Base-by-base conservation (phyloP, 2,329 filamentous ascomycete genomes). In the Diplodia mutila region DNA sequence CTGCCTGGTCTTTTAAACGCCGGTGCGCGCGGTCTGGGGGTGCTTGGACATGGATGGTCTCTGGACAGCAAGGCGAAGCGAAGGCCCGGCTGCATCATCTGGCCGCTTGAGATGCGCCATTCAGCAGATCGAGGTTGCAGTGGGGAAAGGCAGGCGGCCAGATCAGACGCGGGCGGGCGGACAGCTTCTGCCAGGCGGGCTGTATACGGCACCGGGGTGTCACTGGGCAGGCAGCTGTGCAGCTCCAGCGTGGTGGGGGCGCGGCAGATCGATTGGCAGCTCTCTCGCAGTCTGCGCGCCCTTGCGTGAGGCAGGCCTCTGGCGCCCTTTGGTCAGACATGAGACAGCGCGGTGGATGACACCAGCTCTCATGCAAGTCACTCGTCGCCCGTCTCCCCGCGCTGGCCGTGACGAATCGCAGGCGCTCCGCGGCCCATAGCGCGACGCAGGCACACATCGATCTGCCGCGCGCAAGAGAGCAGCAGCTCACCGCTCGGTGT, bases 301-400 rank as follows among this genome's bases (percentile, higher is more conserved):
- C 65, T 67, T 67, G 65, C 65, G 52, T 61, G 27, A 54, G 29
- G 59, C 59, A 51, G 59, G 53, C 34, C 18, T 29, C 23, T 29
- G 32, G 53, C 49, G 66, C 66, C 66, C 66, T 67, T 61, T 49
- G 55, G 66, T 67, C 64, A 66, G 66, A 67, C 57, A 63, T 67
- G 66, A 67, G 59, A 67, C 66, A 67, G 37, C 21, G 66, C 48
- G 32, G 65, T 59, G 53, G 54, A 59, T 67, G 65, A 67, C 65
- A 59, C 54, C 61, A 57, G 53, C 27, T 48, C 51, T 66, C 64
- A 66, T 66, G 64, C 64, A 66, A 42, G 53, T 54, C 64, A 66
- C 53, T 51, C 27, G 32, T 34, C 52, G 66, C 66, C 66, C 55
- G 57, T 52, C 59, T 67, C 66, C 66, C 66, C 66, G 66, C 39